Percentiles rank a stretch among this genome's conserved stretches.
These are phyloP conservation scores for Solanum neorickii DNA, from an alignment of 257 asterid species.

Conservation along the genomic window DNA sequence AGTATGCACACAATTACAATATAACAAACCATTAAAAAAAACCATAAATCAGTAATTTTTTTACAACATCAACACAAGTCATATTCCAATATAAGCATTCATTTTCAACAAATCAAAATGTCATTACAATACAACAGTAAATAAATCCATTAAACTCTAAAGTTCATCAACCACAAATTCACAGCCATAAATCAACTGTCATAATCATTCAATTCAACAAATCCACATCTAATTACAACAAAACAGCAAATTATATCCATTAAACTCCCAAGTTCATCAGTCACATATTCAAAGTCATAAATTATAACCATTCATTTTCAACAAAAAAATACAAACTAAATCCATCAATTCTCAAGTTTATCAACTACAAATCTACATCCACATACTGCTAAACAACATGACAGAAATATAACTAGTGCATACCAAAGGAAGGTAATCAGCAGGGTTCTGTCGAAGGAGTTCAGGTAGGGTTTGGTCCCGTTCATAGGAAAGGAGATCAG, in stretches of 20 bases:
- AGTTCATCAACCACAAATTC: not conserved
- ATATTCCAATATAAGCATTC: not conserved
- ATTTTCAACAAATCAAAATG: not conserved
- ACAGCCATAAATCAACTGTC: not conserved
- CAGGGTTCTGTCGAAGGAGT: slow-evolving; percentile 76
- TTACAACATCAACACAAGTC: not conserved
- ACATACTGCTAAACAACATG: not conserved
- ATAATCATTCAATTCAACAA: not conserved
- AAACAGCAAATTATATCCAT: not conserved
- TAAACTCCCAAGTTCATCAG: not conserved
- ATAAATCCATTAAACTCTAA: not conserved
- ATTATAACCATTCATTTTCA: not conserved
- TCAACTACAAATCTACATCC: not conserved
- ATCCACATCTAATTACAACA: not conserved
- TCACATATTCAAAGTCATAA: not conserved
- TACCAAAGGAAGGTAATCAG: slow-evolving; percentile 88
- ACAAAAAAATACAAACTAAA: not conserved
- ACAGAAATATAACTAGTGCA: not conserved
- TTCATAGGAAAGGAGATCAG: slow-evolving; percentile 86
- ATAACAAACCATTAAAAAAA: not conserved
- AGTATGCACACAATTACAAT: not conserved
- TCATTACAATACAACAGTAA: not conserved
- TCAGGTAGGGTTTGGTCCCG: slow-evolving; percentile 72
- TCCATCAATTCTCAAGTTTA: not conserved
- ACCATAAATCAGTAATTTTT: not conserved